phyloP scores from a whole-genome alignment of 352 stramenopile species.

The Globisporangium recalcitrans region DNA sequence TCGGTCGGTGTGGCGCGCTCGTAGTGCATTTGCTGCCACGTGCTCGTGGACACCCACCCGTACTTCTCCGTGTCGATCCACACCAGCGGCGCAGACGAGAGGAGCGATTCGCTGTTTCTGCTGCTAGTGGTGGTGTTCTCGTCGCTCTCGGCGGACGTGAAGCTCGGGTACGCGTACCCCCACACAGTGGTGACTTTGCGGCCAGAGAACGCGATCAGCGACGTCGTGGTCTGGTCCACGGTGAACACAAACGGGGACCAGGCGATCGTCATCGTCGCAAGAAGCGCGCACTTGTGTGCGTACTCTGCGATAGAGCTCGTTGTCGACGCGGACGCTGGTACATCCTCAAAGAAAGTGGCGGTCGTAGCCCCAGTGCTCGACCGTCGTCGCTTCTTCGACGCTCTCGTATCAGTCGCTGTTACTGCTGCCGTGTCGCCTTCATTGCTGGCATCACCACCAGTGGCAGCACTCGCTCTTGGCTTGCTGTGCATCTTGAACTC shows the following conservation, averaged over 20 bases:
- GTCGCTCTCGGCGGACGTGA: slow-evolving; percentile 17
- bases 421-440: background rate
- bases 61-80: slow-evolving; percentile 67
- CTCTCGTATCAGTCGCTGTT: slow-evolving; percentile 4
- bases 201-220: slow-evolving; percentile 61
- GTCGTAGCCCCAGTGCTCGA: background rate
- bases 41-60: slow-evolving; percentile 60
- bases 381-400: slow-evolving; percentile 23
- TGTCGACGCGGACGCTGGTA: background rate
- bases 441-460: background rate
- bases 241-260: slow-evolving; percentile 67
- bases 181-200: slow-evolving; percentile 64
- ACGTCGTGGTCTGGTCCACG: slow-evolving; percentile 40
- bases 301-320: slow-evolving; percentile 55
- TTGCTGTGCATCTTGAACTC: slow-evolving; percentile 28
- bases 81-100: slow-evolving; percentile 27
- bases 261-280: slow-evolving; percentile 58
- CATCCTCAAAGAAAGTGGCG: background rate
- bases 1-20: slow-evolving; percentile 15
- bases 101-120: slow-evolving; percentile 12
- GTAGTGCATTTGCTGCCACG: slow-evolving; percentile 64
- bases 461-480: background rate
- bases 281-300: slow-evolving; percentile 44
- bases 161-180: slow-evolving; percentile 49
- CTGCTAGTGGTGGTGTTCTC: background rate